Evolutionary conservation across 2,329 filamentous ascomycete species (phyloP).

Genomic region (Thermochaetoides dissita): DNA sequence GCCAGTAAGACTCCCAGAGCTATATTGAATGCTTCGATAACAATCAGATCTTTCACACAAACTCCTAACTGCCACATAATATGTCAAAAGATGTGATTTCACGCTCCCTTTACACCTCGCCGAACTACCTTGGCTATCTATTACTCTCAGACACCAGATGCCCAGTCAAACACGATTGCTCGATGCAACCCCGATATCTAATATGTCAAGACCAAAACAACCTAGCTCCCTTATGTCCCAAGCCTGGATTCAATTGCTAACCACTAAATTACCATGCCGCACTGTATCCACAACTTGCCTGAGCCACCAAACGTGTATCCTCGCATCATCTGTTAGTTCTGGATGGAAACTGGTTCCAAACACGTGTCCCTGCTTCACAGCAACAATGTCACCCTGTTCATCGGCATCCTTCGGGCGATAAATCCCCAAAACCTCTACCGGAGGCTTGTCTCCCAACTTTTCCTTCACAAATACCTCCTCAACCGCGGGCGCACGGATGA

Average conservation of each 20-base stretch:
- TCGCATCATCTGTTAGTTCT: constrained; percentile 72
- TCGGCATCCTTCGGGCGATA: constrained; percentile 1
- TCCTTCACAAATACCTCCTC: constrained; percentile 54
- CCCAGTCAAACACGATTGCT: no score
- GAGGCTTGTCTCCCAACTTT: constrained; percentile 20
- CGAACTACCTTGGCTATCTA: no score
- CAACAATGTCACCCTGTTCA: constrained; percentile 54
- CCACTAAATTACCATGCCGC: constrained; percentile 6
- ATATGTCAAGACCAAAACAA: neutral
- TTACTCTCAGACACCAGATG: no score
- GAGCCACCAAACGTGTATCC: constrained; percentile 93
- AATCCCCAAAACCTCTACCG: constrained; percentile 22
- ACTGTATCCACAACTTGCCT: constrained; percentile 40
- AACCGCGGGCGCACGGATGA: constrained; percentile 88
- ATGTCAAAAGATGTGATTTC: no score
- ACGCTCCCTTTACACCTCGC: no score
- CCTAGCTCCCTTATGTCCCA: no score
- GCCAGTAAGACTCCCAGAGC: no score
- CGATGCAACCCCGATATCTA: neutral
- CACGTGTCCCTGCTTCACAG: constrained; percentile 79
- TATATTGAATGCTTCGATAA: no score
- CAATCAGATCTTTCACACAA: no score
- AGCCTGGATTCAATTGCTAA: neutral
- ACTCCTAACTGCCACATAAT: no score
- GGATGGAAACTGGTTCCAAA: constrained; percentile 94